These are phyloP conservation scores for Solanum dulcamara DNA, from an alignment of 257 asterid species.

Conservation along the genomic window DNA sequence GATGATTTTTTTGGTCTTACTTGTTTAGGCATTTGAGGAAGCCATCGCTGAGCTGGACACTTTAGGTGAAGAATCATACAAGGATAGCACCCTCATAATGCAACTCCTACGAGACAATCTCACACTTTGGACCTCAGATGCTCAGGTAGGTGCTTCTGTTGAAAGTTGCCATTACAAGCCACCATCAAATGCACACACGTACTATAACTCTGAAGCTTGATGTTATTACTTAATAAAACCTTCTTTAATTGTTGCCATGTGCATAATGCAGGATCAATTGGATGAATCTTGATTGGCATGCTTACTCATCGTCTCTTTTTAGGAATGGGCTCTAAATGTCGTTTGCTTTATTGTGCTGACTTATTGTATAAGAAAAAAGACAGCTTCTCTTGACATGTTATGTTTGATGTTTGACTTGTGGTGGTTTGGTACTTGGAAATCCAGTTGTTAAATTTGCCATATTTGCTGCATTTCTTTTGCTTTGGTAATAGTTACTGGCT, in stretches of 20 bases:
- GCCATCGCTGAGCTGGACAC: constrained; percentile 50
- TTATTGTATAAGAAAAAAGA: not conserved
- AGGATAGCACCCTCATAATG: constrained; percentile 51
- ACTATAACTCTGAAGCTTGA: not conserved
- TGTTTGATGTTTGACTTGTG: not conserved
- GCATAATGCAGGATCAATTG: constrained; percentile 28
- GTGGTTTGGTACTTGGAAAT: not conserved
- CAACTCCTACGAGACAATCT: constrained; percentile 44
- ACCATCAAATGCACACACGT: not conserved
- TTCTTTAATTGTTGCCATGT: not conserved
- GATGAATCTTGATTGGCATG: constrained; percentile 28
- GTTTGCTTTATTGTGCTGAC: constrained; percentile 6
- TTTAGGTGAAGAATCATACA: constrained; percentile 45
- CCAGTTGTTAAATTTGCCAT: not conserved
- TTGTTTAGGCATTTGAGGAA: constrained; percentile 36
- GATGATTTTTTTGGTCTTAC: not conserved
- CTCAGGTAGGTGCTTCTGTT: constrained; percentile 20
- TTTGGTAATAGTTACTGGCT: not conserved
- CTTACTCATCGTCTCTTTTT: constrained; percentile 5
- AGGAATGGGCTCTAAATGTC: constrained; percentile 36
- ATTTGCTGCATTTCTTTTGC: not conserved
- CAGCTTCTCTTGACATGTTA: not conserved
- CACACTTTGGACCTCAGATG: constrained; percentile 49
- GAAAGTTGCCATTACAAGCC: not conserved
- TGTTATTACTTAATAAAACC: not conserved